Evolutionary conservation across 2,329 filamentous ascomycete genomes (phyloP).

Genomic region (Ophiocordyceps australis): DNA sequence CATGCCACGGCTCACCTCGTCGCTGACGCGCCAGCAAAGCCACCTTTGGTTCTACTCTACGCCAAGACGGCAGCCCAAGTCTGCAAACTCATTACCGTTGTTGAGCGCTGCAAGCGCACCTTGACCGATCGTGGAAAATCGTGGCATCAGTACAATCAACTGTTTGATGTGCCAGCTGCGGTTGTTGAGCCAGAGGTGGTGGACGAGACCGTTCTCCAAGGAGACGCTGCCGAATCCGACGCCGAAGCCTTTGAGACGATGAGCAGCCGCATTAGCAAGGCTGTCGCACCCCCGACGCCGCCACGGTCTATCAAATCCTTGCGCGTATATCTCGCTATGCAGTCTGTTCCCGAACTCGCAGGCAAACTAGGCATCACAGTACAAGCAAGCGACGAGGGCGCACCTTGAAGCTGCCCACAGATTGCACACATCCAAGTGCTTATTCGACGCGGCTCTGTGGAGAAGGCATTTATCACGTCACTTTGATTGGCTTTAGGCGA

Average conservation of each 20-base stretch:
- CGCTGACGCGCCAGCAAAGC: conserved; percentile 5
- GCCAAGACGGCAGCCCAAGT: conserved; percentile 30
- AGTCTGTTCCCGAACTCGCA: conserved; percentile 35
- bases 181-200: conserved; percentile 14
- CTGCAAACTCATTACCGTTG: conserved; percentile 49
- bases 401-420: conserved; percentile 3
- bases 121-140: conserved; percentile 24
- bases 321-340: conserved; percentile 39
- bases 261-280: conserved; percentile 36
- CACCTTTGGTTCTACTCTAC: conserved; percentile 26
- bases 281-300: conserved; percentile 25
- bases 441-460: too few relatives aligned
- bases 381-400: conserved; percentile 22
- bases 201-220: conserved; percentile 22
- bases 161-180: conserved; percentile 26
- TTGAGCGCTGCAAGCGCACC: conserved; percentile 44
- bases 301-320: conserved; percentile 32
- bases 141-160: conserved; percentile 39
- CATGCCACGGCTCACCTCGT: conserved; percentile 24
- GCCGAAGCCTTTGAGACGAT: conserved; percentile 37
- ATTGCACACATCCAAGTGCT: too few relatives aligned
- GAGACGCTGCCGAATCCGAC: conserved; percentile 9
- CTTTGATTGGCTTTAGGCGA: too few relatives aligned
- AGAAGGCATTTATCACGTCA: too few relatives aligned
- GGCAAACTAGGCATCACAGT: conserved; percentile 24